Conservation (phyloP, 495 filamentous ascomycete genomes). For the Bryoglossum gracile region DNA sequence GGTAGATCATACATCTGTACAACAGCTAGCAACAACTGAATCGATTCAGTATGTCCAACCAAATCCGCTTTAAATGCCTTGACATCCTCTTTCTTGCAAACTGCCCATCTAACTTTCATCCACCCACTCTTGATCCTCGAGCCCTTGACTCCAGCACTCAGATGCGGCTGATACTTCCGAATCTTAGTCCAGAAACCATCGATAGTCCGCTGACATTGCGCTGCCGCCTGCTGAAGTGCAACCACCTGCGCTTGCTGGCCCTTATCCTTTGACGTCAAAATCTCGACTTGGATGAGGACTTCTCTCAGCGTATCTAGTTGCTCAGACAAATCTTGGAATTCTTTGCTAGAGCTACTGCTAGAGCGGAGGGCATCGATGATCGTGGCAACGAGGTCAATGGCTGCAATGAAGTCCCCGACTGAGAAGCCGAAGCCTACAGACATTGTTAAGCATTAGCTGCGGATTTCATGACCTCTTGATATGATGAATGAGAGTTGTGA, state of each 20-base stretch:
- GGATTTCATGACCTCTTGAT: too few relatives aligned
- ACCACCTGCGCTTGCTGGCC: too few relatives aligned
- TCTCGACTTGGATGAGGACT: conserved; percentile 24
- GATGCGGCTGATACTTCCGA: conserved; percentile 21
- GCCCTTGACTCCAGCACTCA: not conserved
- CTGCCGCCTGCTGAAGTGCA: too few relatives aligned
- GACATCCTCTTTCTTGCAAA: conserved; percentile 28
- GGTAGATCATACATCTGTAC: conserved; percentile 17
- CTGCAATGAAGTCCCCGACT: conserved; percentile 12
- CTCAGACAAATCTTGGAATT: conserved; percentile 22
- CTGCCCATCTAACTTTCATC: conserved; percentile 27
- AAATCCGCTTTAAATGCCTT: conserved; percentile 24
- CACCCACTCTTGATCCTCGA: conserved; percentile 13
- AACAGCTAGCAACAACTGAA: conserved; percentile 22
- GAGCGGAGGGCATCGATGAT: conserved; percentile 24
- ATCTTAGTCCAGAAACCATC: conserved; percentile 24
- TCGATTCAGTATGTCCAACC: conserved; percentile 23
- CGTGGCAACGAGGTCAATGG: conserved; percentile 12
- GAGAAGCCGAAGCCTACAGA: conserved; percentile 16
- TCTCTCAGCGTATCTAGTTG: conserved; percentile 28
- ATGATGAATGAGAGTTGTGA: too few relatives aligned
- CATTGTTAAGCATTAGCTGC: too few relatives aligned
- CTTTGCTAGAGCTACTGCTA: conserved; percentile 5
- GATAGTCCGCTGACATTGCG: conserved; percentile 26
- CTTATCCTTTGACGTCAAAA: too few relatives aligned